phyloP scores from a whole-genome alignment of 2,329 filamentous ascomycete genomes.

The Cadophora gregata region DNA sequence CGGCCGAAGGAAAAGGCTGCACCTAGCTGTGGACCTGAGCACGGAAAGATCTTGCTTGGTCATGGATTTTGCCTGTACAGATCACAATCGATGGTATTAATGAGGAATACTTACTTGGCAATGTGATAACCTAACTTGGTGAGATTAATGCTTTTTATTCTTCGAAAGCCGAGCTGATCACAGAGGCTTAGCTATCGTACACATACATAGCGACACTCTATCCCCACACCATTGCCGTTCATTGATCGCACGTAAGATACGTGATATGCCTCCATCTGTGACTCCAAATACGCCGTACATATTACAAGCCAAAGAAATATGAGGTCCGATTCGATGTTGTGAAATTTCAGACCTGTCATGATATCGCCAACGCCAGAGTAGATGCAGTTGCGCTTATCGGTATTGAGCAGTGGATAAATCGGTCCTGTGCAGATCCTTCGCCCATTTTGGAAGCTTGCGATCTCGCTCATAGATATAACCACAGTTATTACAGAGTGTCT shows the following conservation, averaged over 20 bases:
- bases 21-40: conserved; percentile 7
- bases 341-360: not conserved
- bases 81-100: conserved; percentile 12
- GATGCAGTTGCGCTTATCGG: conserved; percentile 34
- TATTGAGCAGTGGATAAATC: conserved; percentile 43
- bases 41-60: conserved; percentile 1
- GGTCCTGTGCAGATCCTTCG: conserved; percentile 67
- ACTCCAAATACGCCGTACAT: conserved; percentile 18
- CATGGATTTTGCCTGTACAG: conserved; percentile 10
- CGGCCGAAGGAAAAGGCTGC: not conserved
- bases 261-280: conserved; percentile 16
- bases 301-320: conserved; percentile 17
- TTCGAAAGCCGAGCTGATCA: conserved; percentile 11
- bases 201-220: conserved; percentile 7
- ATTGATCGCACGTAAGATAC: conserved; percentile 13
- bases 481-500: conserved; percentile 91
- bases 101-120: not conserved
- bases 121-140: not conserved
- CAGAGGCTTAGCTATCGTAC: conserved; percentile 20
- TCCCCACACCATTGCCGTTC: not conserved
- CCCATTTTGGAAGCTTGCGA: conserved; percentile 80
- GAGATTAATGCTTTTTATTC: conserved; percentile 10
- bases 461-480: conserved; percentile 88
- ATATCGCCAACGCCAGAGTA: conserved; percentile 16
- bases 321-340: not conserved